A percentile compares a stretch with the other conserved stretches of the same genome.
Conservation (phyloP, 495 filamentous ascomycete species). For the Aspergillus indologenus region DNA sequence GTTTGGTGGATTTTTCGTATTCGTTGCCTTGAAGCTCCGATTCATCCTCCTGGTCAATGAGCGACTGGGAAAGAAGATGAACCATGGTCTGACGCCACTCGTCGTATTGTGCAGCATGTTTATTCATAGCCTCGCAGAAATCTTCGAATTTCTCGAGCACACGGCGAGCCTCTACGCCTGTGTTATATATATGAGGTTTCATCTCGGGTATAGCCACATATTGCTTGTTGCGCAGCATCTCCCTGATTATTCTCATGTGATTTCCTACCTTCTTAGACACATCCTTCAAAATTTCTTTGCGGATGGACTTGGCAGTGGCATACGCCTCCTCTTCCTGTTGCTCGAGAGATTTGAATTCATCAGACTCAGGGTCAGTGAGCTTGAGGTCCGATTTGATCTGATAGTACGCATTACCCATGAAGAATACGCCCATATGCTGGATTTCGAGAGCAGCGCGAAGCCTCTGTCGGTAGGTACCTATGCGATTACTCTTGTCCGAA, state of each 20-base stretch:
- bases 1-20: conserved; percentile 79
- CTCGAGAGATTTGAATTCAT: conserved; percentile 62
- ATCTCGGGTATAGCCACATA: conserved; percentile 66
- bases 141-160: conserved; percentile 55
- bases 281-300: conserved; percentile 67
- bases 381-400: conserved; percentile 71
- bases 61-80: conserved; percentile 63
- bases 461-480: conserved; percentile 60
- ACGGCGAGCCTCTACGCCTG: conserved; percentile 60
- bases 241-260: conserved; percentile 41
- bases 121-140: conserved; percentile 56
- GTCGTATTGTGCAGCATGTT: conserved; percentile 64
- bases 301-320: conserved; percentile 69
- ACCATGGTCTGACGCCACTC: conserved; percentile 71
- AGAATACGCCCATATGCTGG: conserved; percentile 79
- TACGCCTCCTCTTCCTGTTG: conserved; percentile 69
- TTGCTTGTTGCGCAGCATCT: conserved; percentile 42
- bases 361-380: conserved; percentile 59
- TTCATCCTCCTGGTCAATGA: conserved; percentile 77
- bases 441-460: conserved; percentile 73
- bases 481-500: conserved; percentile 41
- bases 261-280: conserved; percentile 49
- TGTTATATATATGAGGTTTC: conserved; percentile 43
- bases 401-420: conserved; percentile 76
- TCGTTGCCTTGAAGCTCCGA: conserved; percentile 79